Conservation (phyloP, 192 early-diverging fungal genomes). For the Backusella psychrophila region DNA sequence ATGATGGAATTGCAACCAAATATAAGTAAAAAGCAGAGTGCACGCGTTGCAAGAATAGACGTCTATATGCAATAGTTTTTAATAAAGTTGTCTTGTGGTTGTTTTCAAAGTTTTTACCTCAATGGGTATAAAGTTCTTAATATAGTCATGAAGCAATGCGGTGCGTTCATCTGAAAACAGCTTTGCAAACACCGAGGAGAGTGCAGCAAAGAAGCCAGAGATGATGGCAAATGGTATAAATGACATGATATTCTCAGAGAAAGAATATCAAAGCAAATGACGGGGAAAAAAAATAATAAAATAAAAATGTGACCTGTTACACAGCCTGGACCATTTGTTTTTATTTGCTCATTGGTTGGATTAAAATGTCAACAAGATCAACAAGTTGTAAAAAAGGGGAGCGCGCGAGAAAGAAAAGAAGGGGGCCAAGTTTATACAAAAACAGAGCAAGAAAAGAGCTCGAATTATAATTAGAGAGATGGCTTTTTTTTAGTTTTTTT, state of each 20-base stretch:
- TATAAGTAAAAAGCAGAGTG: constrained; percentile 55
- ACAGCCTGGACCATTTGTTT: background rate
- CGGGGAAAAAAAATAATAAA: background rate
- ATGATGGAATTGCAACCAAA: constrained; percentile 75
- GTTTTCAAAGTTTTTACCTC: background rate
- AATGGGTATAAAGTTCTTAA: constrained; percentile 14
- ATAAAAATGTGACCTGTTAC: background rate
- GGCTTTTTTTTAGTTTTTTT: background rate
- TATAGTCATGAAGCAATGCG: constrained; percentile 25
- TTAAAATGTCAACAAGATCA: constrained; percentile 8
- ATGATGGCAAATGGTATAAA: constrained; percentile 50
- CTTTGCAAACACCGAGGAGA: constrained; percentile 82
- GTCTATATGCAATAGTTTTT: background rate
- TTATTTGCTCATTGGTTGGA: background rate
- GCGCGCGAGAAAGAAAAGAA: background rate
- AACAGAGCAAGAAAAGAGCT: background rate
- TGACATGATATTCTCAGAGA: constrained; percentile 7
- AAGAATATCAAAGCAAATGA: background rate
- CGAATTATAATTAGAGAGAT: background rate
- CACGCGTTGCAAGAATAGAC: constrained; percentile 39
- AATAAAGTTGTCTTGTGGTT: background rate
- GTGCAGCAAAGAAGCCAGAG: constrained; percentile 72
- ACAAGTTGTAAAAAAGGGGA: background rate
- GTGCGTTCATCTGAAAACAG: constrained; percentile 61
- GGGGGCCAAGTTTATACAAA: background rate